phyloP scores from a whole-genome alignment of 2,329 filamentous ascomycete genomes.

The Verticillium longisporum region DNA sequence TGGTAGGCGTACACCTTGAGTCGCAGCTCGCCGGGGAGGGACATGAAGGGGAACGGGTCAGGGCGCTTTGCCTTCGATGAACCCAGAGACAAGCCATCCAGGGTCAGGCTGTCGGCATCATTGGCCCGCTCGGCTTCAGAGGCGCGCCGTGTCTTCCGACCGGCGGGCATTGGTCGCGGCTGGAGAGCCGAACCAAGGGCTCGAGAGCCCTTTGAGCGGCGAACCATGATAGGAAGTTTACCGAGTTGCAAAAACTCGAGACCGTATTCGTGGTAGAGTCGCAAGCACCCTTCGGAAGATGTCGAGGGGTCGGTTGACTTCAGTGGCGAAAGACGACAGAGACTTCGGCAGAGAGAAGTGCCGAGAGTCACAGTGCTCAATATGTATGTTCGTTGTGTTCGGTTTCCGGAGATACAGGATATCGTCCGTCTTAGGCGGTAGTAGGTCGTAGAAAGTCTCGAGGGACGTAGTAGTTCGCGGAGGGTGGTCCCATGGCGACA shows the following conservation, averaged over 20 bases:
- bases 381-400: neutral
- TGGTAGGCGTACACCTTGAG: conserved; percentile 61
- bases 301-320: neutral
- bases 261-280: neutral
- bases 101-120: conserved; percentile 30
- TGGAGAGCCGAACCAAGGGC: conserved; percentile 13
- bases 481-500: conserved; percentile 54
- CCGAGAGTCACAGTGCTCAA: neutral
- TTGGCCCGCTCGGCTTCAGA: conserved; percentile 33
- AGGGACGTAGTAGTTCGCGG: conserved; percentile 31
- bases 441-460: conserved; percentile 7
- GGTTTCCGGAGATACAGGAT: neutral
- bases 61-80: conserved; percentile 17
- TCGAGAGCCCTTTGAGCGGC: conserved; percentile 24
- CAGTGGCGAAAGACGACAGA: neutral
- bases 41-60: conserved; percentile 56
- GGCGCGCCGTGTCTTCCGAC: conserved; percentile 24
- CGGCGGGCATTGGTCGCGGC: conserved; percentile 17
- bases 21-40: conserved; percentile 63
- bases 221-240: conserved; percentile 7
- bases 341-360: neutral
- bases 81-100: conserved; percentile 36
- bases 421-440: neutral
- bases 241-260: neutral
- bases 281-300: neutral